phyloP scores from a whole-genome alignment of 768 basidiomycete species.

The Podaxis sp. region DNA sequence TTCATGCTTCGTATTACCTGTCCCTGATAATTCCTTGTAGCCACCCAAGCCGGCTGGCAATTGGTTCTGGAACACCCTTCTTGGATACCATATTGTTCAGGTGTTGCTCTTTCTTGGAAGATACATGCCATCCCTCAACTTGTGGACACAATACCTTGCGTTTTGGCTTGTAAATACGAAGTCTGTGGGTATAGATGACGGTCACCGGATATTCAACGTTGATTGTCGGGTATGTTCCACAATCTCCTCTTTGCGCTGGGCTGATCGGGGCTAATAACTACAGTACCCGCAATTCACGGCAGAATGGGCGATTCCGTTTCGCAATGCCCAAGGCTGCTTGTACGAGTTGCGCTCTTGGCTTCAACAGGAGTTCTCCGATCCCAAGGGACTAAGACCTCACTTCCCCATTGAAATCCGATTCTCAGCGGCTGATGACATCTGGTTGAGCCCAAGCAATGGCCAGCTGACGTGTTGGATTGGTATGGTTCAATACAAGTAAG shows the following conservation, averaged over 20 bases:
- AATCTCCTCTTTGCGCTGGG: background rate
- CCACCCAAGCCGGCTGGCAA: conserved; percentile 43
- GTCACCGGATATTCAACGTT: conserved; percentile 84
- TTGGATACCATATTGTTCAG: conserved; percentile 82
- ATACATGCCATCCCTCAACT: conserved; percentile 57
- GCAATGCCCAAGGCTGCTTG: conserved; percentile 62
- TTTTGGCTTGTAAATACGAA: conserved; percentile 61
- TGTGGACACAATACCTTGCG: conserved; percentile 56
- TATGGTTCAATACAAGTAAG: conserved; percentile 95
- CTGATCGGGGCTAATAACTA: conserved; percentile 34
- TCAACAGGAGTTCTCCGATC: conserved; percentile 56
- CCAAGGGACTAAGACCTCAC: conserved; percentile 78
- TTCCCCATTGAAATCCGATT: conserved; percentile 93
- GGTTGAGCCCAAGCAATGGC: conserved; percentile 86
- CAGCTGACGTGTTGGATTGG: conserved; percentile 89
- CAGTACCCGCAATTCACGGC: conserved; percentile 92
- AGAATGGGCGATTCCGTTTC: conserved; percentile 89
- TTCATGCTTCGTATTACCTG: conserved; percentile 8
- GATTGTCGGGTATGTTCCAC: conserved; percentile 70
- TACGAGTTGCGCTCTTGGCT: conserved; percentile 70
- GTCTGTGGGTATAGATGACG: conserved; percentile 67
- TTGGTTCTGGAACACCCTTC: conserved; percentile 67
- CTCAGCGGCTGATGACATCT: conserved; percentile 85
- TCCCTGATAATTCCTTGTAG: conserved; percentile 28
- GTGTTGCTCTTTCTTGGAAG: conserved; percentile 76